These are phyloP conservation scores for Lavandula angustifolia DNA, from an alignment of 257 asterid genomes.

Conservation along the genomic window DNA sequence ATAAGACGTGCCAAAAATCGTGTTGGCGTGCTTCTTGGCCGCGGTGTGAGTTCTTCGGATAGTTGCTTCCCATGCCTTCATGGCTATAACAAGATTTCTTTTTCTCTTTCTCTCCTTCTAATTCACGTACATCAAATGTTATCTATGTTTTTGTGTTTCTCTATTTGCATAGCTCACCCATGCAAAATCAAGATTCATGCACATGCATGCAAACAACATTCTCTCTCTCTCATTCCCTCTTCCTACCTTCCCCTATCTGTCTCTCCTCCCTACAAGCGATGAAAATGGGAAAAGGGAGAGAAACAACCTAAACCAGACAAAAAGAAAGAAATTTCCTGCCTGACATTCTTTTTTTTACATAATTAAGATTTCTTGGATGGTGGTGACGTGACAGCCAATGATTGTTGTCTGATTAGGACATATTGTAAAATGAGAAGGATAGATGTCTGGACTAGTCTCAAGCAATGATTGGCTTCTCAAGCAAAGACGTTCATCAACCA, in stretches of 20 bases:
- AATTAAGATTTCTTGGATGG: slow-evolving; percentile 24
- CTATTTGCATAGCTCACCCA: slow-evolving; percentile 32
- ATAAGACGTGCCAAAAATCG: slow-evolving; percentile 63
- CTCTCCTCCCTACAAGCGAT: slow-evolving; percentile 42
- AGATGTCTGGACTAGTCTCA: slow-evolving; percentile 30
- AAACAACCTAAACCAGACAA: slow-evolving; percentile 47
- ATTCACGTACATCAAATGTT: slow-evolving; percentile 20
- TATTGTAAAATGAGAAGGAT: slow-evolving; percentile 32
- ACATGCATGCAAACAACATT: slow-evolving; percentile 19
- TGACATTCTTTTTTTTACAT: slow-evolving; percentile 12
- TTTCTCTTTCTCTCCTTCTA: not conserved
- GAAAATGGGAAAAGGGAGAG: slow-evolving; percentile 41
- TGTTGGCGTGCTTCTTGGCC: slow-evolving; percentile 84
- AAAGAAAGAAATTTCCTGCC: slow-evolving; percentile 22
- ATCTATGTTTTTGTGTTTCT: not conserved
- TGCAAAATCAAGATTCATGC: slow-evolving; percentile 31
- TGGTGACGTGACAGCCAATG: slow-evolving; percentile 22
- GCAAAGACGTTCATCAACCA: slow-evolving; percentile 43
- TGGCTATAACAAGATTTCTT: slow-evolving; percentile 29
- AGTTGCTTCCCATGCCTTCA: slow-evolving; percentile 99
- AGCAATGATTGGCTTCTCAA: slow-evolving; percentile 32
- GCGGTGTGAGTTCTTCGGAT: slow-evolving; percentile 84
- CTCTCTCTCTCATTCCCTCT: slow-evolving; percentile 18
- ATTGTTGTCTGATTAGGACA: slow-evolving; percentile 21
- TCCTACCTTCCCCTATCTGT: slow-evolving; percentile 32